A percentile compares a stretch with the other conserved stretches of the same genome.
phyloP scores from a whole-genome alignment of 495 filamentous ascomycete species.

The Chaetomium fimeti region DNA sequence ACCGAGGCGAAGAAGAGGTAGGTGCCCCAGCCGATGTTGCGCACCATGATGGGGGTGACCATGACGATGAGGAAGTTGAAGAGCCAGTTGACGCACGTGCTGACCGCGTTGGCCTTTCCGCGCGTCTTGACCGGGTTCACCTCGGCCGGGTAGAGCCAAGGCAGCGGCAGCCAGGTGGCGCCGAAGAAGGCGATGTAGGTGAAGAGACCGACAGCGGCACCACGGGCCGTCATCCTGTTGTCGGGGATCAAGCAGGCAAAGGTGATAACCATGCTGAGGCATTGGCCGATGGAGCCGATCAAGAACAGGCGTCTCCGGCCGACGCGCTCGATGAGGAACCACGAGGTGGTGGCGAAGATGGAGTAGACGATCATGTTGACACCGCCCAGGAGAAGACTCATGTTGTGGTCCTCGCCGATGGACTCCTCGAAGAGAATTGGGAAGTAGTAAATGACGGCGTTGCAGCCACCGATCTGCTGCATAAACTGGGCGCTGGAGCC shows the following conservation, averaged over 20 bases:
- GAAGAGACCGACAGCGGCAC: slow-evolving; percentile 75
- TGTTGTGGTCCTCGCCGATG: slow-evolving; percentile 55
- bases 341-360: slow-evolving; percentile 72
- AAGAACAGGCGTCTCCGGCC: slow-evolving; percentile 72
- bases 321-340: slow-evolving; percentile 76
- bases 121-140: slow-evolving; percentile 74
- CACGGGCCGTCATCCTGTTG: slow-evolving; percentile 54
- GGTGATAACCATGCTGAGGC: slow-evolving; percentile 70
- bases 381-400: slow-evolving; percentile 70
- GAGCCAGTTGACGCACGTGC: slow-evolving; percentile 75
- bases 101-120: slow-evolving; percentile 71
- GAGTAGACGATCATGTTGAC: slow-evolving; percentile 79
- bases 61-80: slow-evolving; percentile 82
- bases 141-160: slow-evolving; percentile 64
- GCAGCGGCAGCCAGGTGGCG: slow-evolving; percentile 71
- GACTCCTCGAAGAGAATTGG: slow-evolving; percentile 71
- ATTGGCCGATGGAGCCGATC: slow-evolving; percentile 66
- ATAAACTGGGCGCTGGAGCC: slow-evolving; percentile 66
- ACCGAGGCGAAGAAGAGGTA: slow-evolving; percentile 76
- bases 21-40: slow-evolving; percentile 67
- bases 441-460: slow-evolving; percentile 83
- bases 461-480: slow-evolving; percentile 75
- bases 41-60: slow-evolving; percentile 73
- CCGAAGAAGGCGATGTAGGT: slow-evolving; percentile 77
- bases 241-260: slow-evolving; percentile 69